phyloP scores from a whole-genome alignment of 306 rosid species.

The Pyrus betulifolia region DNA sequence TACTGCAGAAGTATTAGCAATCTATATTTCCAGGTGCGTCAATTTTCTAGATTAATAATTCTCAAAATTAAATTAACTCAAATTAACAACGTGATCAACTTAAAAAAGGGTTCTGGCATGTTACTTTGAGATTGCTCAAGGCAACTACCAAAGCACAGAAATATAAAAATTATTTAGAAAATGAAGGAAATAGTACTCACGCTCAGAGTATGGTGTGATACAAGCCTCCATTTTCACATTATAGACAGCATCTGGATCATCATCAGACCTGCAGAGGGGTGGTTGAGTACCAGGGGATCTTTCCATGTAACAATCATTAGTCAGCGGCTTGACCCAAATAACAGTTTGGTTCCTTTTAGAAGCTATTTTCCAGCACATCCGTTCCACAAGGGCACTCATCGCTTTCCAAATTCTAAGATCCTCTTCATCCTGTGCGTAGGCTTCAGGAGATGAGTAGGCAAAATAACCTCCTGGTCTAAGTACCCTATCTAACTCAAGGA shows the following conservation, averaged over 20 bases:
- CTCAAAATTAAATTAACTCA: not conserved
- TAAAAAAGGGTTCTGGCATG: not conserved
- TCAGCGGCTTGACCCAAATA: conserved; percentile 87
- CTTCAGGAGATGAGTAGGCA: conserved; percentile 98
- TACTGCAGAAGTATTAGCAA: not conserved
- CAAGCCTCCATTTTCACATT: conserved; percentile 91
- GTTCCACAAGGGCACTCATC: conserved; percentile 86
- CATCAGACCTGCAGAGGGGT: conserved; percentile 81
- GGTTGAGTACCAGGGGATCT: conserved; percentile 80
- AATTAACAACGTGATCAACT: not conserved
- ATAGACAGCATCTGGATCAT: conserved; percentile 85
- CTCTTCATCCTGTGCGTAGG: conserved; percentile 99
- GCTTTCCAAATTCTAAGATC: conserved; percentile 87
- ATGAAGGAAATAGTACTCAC: conserved; percentile 46
- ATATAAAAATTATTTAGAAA: not conserved
- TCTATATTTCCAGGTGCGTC: not conserved
- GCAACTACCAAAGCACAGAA: not conserved
- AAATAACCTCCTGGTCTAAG: conserved; percentile 99
- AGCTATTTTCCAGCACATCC: conserved; percentile 97
- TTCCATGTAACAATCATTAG: conserved; percentile 76
- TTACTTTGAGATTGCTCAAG: not conserved
- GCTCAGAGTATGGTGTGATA: conserved; percentile 80
- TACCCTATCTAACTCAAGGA: conserved; percentile 83
- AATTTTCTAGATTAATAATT: not conserved
- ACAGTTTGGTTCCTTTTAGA: conserved; percentile 86